phyloP scores from a whole-genome alignment of 1,139 yeast species.

The Nematodospora anomalae region DNA sequence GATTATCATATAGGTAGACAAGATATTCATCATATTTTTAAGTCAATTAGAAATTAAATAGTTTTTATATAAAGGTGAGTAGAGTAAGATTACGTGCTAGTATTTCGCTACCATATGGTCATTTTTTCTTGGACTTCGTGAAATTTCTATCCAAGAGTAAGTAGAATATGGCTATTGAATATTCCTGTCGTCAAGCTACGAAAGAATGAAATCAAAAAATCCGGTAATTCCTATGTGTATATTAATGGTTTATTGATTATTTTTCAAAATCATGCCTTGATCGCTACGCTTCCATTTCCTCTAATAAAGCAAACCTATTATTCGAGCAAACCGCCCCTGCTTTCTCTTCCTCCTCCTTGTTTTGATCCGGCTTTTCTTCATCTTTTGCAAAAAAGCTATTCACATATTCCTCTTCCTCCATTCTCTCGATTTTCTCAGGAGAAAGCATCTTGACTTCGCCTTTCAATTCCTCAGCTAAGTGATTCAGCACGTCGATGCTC shows the following conservation, averaged over 20 bases:
- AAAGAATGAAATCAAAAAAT: no score
- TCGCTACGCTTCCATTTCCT: slow-evolving; percentile 50
- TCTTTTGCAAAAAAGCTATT: slow-evolving; percentile 32
- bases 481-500: slow-evolving; percentile 35
- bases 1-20: slow-evolving; percentile 36
- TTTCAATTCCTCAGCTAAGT: slow-evolving; percentile 11
- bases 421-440: slow-evolving; percentile 24
- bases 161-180: no score
- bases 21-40: slow-evolving; percentile 36
- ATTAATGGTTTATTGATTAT: no score
- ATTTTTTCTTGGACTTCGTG: no score
- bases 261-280: no score
- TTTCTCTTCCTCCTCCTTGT: slow-evolving; percentile 11
- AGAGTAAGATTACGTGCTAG: neutral
- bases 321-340: slow-evolving; percentile 15
- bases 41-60: slow-evolving; percentile 17
- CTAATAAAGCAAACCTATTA: slow-evolving; percentile 50
- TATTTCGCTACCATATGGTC: neutral
- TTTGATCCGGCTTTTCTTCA: slow-evolving; percentile 20
- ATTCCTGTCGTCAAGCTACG: no score
- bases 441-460: slow-evolving; percentile 5
- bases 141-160: no score
- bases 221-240: no score
- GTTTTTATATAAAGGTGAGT: neutral
- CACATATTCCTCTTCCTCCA: slow-evolving; percentile 40